Evolutionary conservation across 2,329 filamentous ascomycete genomes (phyloP), one percentile per base, ranked within the genome.

Genomic region (Colletotrichum lini): DNA sequence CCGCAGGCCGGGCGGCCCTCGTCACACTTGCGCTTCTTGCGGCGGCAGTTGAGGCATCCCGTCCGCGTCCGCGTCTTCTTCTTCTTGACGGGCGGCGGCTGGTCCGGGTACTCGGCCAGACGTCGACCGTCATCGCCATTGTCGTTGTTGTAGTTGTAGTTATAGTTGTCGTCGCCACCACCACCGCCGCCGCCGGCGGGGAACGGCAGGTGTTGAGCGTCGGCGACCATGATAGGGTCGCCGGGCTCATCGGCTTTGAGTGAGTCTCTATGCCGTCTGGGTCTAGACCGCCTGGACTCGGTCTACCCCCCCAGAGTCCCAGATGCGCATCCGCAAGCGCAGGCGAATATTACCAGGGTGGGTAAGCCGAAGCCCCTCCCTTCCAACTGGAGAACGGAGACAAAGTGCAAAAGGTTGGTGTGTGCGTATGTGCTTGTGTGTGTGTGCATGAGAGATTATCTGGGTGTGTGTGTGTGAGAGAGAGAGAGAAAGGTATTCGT

Each of bases 11-110:
- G 81, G 1, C 77, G 79, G 7, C 73, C 73, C 67, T 83, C 81
- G 63, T 83, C 81, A 66, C 80, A 82, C 70, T 81, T 82, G 52
- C 80, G 77, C 77, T 82, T 82, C 74, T 80, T 81, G 45, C 79
- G 79, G 9, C 80, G 80, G 38, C 80, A 82, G 70, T 82, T 82
- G 65, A 82, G 78, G 49, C 80, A 82, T 1, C 80, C 80, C 5
- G 79, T 80, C 30, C 80, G 75, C 16, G 80, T 82, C 18, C 80
- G 76, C 53, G 77, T 80, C 15, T 78, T 77, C 73, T 80, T 81
- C 64, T 74, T 60, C 58, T 72, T 73, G 47, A 54, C 58, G 9
- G 63, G 49, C 52, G 64, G 57, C 3, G 57, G 52, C 53, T 67
- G 56, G 21, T 70, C 63, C 52, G 68, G 45, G n/a, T 7, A 8